These are phyloP conservation scores for Peniophora sp. DNA, from an alignment of 1,284 basidiomycete species.

Conservation along the genomic window DNA sequence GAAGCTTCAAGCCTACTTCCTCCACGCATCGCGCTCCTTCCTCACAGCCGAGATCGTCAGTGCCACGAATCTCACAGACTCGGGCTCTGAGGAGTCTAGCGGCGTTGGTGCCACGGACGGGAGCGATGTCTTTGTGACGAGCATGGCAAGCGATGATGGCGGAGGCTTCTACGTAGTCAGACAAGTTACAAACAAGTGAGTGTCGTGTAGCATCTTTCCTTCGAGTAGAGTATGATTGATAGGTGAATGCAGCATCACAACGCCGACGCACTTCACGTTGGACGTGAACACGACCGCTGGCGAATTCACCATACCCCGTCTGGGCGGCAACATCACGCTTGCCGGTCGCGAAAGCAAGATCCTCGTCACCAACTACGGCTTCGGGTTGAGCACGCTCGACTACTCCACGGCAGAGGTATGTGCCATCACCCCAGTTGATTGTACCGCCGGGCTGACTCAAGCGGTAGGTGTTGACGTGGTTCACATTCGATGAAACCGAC, in stretches of 20 bases:
- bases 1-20: conserved; percentile 36
- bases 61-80: conserved; percentile 9
- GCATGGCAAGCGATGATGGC: not conserved
- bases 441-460: not conserved
- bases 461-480: conserved; percentile 26
- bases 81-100: conserved; percentile 26
- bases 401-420: conserved; percentile 36
- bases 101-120: conserved; percentile 24
- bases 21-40: conserved; percentile 35
- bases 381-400: conserved; percentile 24
- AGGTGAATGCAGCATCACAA: conserved; percentile 3
- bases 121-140: conserved; percentile 21
- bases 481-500: conserved; percentile 25
- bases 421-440: conserved; percentile 1
- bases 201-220: not conserved
- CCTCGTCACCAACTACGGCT: conserved; percentile 35
- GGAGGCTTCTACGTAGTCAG: not conserved
- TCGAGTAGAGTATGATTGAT: conserved; percentile 4
- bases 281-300: conserved; percentile 27
- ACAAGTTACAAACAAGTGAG: not conserved
- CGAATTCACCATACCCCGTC: conserved; percentile 26
- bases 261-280: conserved; percentile 24
- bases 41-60: conserved; percentile 10
- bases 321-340: conserved; percentile 23
- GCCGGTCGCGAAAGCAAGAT: conserved; percentile 36